Base-by-base conservation (phyloP, 768 basidiomycete genomes). In the Phylloporus sp. region DNA sequence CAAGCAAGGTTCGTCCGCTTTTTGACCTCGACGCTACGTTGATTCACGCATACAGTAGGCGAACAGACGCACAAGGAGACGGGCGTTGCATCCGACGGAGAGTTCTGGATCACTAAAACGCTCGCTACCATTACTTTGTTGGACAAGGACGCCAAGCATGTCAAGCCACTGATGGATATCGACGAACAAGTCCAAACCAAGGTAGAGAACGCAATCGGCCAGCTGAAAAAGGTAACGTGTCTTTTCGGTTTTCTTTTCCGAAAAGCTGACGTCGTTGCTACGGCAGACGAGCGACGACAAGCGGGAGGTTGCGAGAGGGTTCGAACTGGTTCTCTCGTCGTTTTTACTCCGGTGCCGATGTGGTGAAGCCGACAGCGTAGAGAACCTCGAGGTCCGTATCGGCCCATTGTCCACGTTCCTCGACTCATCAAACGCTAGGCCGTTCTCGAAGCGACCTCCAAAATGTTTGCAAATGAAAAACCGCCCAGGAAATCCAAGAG, bases 41-140 rank as follows among this genome's bases (percentile, higher is more conserved):
- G 39, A 33, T 11, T 60, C 26, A 56, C 26, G 5, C 15, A 6
- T 2, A 1, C 9, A 6, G 40, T 29, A 62, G 71, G 71, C 28
- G 77, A 79, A 33, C 80, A 77, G 51, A 65, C 73, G 2, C 64
- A 64, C 18, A 86, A 82, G 61, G 60, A 73, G n/a, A 63, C 77
- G 15, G 84, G 78, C 2, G 77, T 79, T 18, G 78, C 85, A 29
- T 76, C 80, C 7, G 78, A 88, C 48, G 89, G 90, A 23, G 76
- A 83, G 55, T 80, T 89, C 50, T 96, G 92, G 92, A 71, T 87
- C 9, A 74, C 80, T 4, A 80, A 80, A 58, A 77, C 80, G 9
- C 70, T 92, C 10, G 61, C 69, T 6, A 79, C 73, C 11, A 73
- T 88, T 46, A 67, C 70, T 38, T 48, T 59, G 36, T 61, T 94